Conservation (phyloP, 2,329 filamentous ascomycete genomes). For the Neophaeococcomyces aloes region DNA sequence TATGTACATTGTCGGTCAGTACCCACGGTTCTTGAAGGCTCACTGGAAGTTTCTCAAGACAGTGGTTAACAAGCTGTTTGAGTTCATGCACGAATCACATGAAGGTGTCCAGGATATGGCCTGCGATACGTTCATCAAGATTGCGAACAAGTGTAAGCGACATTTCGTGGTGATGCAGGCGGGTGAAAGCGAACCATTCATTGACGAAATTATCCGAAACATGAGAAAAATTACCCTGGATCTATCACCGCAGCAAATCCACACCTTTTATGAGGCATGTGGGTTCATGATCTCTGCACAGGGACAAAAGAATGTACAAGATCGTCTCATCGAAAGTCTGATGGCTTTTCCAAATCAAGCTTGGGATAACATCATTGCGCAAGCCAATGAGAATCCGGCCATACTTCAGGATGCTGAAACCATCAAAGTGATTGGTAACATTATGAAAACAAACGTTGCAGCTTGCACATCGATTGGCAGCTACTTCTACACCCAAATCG, state of each 20-base stretch:
- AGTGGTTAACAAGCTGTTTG: conserved; percentile 97
- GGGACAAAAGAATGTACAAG: conserved; percentile 87
- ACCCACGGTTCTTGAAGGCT: conserved; percentile 93
- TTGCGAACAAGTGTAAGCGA: conserved; percentile 91
- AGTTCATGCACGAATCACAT: conserved; percentile 99
- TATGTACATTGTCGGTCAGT: conserved; percentile 99
- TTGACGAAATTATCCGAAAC: conserved; percentile 94
- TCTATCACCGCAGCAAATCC: conserved; percentile 89
- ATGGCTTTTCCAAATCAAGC: conserved; percentile 90
- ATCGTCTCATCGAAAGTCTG: conserved; percentile 77
- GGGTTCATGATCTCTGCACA: conserved; percentile 99
- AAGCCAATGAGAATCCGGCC: conserved; percentile 72
- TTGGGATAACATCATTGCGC: conserved; percentile 89
- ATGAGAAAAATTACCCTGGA: conserved; percentile 94
- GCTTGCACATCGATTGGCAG: conserved; percentile 91
- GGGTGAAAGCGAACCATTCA: conserved; percentile 89
- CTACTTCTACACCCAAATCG: conserved; percentile 97
- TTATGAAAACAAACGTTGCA: conserved; percentile 99
- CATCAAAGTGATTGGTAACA: conserved; percentile 97
- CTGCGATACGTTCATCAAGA: conserved; percentile 99
- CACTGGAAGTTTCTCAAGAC: conserved; percentile 99
- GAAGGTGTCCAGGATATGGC: conserved; percentile 99
- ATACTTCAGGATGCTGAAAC: conserved; percentile 87
- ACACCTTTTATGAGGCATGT: conserved; percentile 98
- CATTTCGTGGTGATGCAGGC: conserved; percentile 96